A percentile compares a stretch with the other conserved stretches of the same genome.
phyloP scores from a whole-genome alignment of 2,329 filamentous ascomycete species.

The Nemania sp. region DNA sequence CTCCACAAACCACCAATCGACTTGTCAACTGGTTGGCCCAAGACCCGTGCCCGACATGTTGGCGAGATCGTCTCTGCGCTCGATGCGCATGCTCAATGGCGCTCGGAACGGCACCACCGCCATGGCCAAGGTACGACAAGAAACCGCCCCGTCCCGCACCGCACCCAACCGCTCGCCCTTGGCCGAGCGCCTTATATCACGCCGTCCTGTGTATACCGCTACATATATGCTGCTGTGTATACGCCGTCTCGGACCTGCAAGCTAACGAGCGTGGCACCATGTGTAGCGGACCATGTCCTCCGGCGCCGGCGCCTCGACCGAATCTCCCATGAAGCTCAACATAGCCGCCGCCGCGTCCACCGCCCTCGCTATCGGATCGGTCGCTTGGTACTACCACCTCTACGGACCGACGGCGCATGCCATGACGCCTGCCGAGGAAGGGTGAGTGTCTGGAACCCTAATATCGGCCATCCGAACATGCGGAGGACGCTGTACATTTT shows the following conservation, averaged over 20 bases:
- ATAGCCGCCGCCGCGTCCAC: constrained; percentile 86
- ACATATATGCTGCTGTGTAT: background rate
- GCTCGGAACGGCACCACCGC: constrained; percentile 74
- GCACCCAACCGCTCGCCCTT: background rate
- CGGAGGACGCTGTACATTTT: background rate
- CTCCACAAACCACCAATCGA: constrained; percentile 32
- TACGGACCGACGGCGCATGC: constrained; percentile 88
- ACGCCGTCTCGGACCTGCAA: constrained; percentile 5
- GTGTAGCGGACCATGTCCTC: constrained; percentile 71
- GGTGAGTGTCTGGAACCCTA: constrained; percentile 68
- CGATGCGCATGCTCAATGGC: constrained; percentile 82
- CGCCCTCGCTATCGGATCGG: constrained; percentile 81
- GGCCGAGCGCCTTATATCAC: background rate
- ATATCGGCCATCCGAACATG: background rate
- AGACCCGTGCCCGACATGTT: constrained; percentile 74
- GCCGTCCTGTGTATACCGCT: background rate
- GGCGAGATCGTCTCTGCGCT: constrained; percentile 88
- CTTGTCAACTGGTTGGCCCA: constrained; percentile 39
- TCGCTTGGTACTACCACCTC: constrained; percentile 97
- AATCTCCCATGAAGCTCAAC: constrained; percentile 81
- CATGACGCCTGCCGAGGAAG: constrained; percentile 93
- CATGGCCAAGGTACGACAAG: constrained; percentile 71
- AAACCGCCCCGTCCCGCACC: background rate
- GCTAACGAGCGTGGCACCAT: constrained; percentile 20
- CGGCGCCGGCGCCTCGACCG: constrained; percentile 71